Evolutionary conservation across 345 rosid species (phyloP), one percentile per base, ranked within the genome.

Genomic region (Melastoma malabathricum): DNA sequence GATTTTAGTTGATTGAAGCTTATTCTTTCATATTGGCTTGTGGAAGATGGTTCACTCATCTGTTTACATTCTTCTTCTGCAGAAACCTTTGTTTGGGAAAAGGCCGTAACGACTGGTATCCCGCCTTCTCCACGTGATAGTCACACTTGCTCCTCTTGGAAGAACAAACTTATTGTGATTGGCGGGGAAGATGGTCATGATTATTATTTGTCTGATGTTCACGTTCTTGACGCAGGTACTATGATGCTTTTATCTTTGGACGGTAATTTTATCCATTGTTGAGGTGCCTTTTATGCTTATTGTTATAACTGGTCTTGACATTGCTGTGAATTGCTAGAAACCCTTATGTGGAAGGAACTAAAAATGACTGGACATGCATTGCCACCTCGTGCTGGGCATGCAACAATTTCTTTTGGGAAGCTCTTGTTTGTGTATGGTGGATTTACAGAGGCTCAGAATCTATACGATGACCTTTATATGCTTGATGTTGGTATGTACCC

Each of bases 181-280:
- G 99, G 99, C 45, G 99, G 99, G 47, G 99, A 92, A 83, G 93
- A 92, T 76, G 90, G 81, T 18, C 81, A 74, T 65, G 99, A 92
- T 75, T 83, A 75, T 65, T 92, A 88, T 66, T 64, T 88, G 67
- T 84, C 95, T 15, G 99, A 92, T 76, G 99, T 85, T 46, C 90
- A 92, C 68, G 66, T 92, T 56, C 82, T 92, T 68, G 95, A 92
- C 68, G 66, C 99, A 79, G 97, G 99, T 87, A 51, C 62, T 52
- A 34, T 8, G 16, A 31, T 14, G 1, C 41, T 39, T 47, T 38
- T 16, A 15, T 29, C 9, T 22, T 10, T 47, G 13, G 31, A 12
- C 31, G 9, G 15, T 57, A 18, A 2, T 23, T 31, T 16, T 29
- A 18, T 25, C 18, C 8, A 19, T 17, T 45, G 3, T 46, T 54